Evolutionary conservation across 257 asterid species (phyloP).

Genomic region (Salvia rosmarinus): DNA sequence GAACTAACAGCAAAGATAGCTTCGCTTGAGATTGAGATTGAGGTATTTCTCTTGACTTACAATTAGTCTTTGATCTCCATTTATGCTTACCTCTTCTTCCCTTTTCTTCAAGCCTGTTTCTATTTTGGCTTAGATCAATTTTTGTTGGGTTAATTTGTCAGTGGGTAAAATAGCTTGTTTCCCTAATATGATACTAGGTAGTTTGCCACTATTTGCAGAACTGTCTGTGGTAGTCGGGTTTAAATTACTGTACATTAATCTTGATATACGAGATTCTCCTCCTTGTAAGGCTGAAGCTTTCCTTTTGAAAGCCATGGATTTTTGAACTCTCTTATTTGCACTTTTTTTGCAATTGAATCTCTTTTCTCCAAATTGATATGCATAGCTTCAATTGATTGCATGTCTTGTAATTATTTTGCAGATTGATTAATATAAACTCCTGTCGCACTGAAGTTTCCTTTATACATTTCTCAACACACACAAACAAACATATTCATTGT

Average conservation of each 20-base stretch:
- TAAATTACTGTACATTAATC: no score
- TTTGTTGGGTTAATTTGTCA: neutral
- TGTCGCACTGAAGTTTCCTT: no score
- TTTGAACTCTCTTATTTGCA: no score
- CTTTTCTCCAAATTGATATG: no score
- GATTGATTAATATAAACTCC: neutral
- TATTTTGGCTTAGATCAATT: neutral
- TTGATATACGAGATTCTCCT: no score
- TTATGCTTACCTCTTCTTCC: constrained; percentile 2
- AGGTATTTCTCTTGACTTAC: constrained; percentile 46
- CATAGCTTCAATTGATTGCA: no score
- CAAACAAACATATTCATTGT: no score
- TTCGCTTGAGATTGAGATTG: constrained; percentile 74
- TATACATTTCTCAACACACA: no score
- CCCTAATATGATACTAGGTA: no score
- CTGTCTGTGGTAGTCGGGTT: neutral
- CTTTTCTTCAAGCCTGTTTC: neutral
- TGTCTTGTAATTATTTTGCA: neutral
- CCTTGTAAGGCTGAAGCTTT: no score
- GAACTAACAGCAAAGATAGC: constrained; percentile 65
- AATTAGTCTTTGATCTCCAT: constrained; percentile 4
- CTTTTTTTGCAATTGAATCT: no score
- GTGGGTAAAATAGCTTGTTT: neutral
- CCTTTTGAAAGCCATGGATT: no score
- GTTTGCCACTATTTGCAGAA: constrained; percentile 1